Percentiles rank a stretch among this genome's conserved stretches.
Conservation (phyloP, 352 stramenopile genomes). For the Globisporangium okanoganense region DNA sequence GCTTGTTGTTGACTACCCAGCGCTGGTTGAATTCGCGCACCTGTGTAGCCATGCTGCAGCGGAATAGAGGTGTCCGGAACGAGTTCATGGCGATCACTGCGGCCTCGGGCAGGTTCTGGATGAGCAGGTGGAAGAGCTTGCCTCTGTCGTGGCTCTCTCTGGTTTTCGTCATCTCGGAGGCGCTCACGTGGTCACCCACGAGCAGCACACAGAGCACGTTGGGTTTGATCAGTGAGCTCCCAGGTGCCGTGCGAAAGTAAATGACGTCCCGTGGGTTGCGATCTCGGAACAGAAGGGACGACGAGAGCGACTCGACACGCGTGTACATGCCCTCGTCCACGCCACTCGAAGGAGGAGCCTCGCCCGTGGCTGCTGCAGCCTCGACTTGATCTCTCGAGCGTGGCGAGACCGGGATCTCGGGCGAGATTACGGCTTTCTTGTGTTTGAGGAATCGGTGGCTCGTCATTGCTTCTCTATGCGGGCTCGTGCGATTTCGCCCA, state of each 20-base stretch:
- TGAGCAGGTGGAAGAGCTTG: constrained; percentile 75
- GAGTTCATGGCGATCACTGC: constrained; percentile 68
- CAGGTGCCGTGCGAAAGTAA: constrained; percentile 64
- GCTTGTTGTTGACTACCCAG: constrained; percentile 50
- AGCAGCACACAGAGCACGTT: constrained; percentile 62
- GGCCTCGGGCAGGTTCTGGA: constrained; percentile 55
- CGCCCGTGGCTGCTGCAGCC: constrained; percentile 1
- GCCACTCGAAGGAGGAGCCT: not conserved
- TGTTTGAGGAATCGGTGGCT: not conserved
- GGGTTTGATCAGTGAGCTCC: constrained; percentile 51
- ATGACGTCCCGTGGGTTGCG: constrained; percentile 61
- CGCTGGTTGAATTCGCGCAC: constrained; percentile 62
- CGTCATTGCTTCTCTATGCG: not conserved
- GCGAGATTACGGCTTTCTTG: constrained; percentile 7
- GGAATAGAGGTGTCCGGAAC: constrained; percentile 67
- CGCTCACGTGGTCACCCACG: constrained; percentile 51
- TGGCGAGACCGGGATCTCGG: constrained; percentile 2
- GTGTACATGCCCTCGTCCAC: constrained; percentile 40
- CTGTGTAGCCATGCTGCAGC: constrained; percentile 45
- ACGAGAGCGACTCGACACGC: constrained; percentile 41
- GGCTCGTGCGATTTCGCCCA: not conserved
- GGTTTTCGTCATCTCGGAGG: constrained; percentile 41
- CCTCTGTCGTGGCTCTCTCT: constrained; percentile 51
- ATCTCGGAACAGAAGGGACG: constrained; percentile 47
- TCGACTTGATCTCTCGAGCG: constrained; percentile 1